Evolutionary conservation across 805 yeast species (phyloP).

Genomic region (Ogataea chonburiensis): DNA sequence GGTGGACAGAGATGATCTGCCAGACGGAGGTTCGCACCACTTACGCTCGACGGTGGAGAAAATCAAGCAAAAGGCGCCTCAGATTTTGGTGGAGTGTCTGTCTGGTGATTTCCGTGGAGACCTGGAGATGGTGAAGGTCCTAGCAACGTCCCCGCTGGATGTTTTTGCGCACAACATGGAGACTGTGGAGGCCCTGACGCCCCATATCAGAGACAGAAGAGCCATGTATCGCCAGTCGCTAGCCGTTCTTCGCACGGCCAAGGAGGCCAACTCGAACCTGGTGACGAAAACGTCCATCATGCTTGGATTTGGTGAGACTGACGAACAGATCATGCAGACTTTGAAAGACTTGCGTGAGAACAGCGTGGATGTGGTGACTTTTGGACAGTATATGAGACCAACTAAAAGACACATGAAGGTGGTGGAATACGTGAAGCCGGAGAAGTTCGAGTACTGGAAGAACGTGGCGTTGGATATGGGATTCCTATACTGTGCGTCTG

Average conservation of each 20-base stretch:
- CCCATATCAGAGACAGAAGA: constrained; percentile 92
- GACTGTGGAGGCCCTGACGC: constrained; percentile 93
- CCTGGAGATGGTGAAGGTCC: constrained; percentile 68
- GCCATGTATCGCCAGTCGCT: constrained; percentile 92
- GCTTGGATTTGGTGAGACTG: constrained; percentile 97
- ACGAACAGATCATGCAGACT: constrained; percentile 79
- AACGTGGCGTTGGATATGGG: constrained; percentile 84
- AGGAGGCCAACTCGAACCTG: constrained; percentile 66
- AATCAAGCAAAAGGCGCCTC: constrained; percentile 87
- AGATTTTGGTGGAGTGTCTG: constrained; percentile 86
- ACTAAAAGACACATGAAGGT: constrained; percentile 98
- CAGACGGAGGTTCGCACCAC: constrained; percentile 92
- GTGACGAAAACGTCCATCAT: constrained; percentile 92
- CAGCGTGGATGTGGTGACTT: constrained; percentile 90
- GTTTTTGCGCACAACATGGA: constrained; percentile 97
- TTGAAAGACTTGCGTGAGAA: constrained; percentile 71
- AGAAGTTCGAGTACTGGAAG: constrained; percentile 92
- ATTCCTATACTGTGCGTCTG: constrained; percentile 93
- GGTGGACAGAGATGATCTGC: constrained; percentile 92
- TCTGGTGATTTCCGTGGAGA: constrained; percentile 97
- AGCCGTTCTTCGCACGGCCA: constrained; percentile 76
- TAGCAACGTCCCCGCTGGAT: constrained; percentile 87
- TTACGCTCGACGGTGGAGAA: constrained; percentile 81
- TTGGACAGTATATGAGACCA: constrained; percentile 99
- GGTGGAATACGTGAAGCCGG: constrained; percentile 91